Percentiles rank a stretch among this genome's conserved stretches.
These are phyloP conservation scores for Sporothrix protearum DNA, from an alignment of 2,329 filamentous ascomycete genomes.

Conservation along the genomic window DNA sequence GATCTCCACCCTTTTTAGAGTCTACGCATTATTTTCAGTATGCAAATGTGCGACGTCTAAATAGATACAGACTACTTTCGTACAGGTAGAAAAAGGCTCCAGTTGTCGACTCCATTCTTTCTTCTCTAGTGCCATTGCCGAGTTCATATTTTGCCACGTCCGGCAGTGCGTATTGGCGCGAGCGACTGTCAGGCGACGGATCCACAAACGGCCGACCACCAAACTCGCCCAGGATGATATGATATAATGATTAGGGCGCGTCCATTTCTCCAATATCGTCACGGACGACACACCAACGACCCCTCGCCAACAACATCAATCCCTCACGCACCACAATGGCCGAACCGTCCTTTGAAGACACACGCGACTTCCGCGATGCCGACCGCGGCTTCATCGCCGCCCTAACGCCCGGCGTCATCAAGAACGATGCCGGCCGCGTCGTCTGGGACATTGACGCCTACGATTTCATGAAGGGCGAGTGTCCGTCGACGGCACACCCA, in stretches of 20 bases:
- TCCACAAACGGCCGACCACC: background rate
- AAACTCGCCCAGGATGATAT: background rate
- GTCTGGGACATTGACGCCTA: constrained; percentile 8
- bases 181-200: background rate
- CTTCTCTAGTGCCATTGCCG: too few relatives aligned
- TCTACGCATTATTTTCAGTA: background rate
- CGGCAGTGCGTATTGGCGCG: background rate
- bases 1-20: background rate
- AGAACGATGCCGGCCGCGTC: constrained; percentile 4
- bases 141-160: too few relatives aligned
- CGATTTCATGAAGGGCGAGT: background rate
- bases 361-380: background rate
- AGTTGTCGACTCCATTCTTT: too few relatives aligned
- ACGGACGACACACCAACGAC: too few relatives aligned
- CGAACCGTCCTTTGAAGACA: constrained; percentile 15
- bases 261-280: background rate
- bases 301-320: background rate
- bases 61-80: too few relatives aligned
- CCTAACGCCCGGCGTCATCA: background rate
- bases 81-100: too few relatives aligned
- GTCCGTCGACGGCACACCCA: constrained; percentile 12
- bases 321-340: background rate
- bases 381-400: constrained; percentile 16
- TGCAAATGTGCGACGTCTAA: background rate
- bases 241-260: background rate